These are phyloP conservation scores for Aspergillus neoniger DNA, from an alignment of 2,329 filamentous ascomycete species.

Conservation along the genomic window DNA sequence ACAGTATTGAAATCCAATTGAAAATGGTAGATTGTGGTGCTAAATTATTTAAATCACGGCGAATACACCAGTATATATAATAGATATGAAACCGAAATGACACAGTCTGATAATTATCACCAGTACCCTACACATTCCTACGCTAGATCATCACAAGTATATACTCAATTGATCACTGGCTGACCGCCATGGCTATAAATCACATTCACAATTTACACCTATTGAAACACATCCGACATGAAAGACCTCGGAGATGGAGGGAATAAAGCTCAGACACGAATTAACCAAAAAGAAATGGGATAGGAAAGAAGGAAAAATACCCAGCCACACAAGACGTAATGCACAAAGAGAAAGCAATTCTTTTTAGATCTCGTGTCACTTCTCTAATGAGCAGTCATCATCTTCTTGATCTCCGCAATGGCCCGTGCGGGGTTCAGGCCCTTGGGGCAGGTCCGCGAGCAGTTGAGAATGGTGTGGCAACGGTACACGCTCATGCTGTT, in stretches of 20 bases:
- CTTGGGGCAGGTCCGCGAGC: conserved; percentile 96
- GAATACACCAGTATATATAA: too few species aligned
- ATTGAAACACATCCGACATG: conserved; percentile 29
- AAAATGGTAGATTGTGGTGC: too few species aligned
- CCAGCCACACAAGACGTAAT: conserved; percentile 12
- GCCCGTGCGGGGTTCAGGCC: conserved; percentile 93
- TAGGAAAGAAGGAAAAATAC: conserved; percentile 2
- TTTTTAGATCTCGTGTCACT: conserved; percentile 13
- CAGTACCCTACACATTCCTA: too few species aligned
- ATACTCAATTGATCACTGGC: conserved; percentile 10
- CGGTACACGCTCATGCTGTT: conserved; percentile 99
- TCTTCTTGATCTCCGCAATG: conserved; percentile 98
- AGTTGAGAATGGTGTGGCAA: conserved; percentile 99
- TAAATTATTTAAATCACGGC: too few species aligned
- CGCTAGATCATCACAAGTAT: background rate
- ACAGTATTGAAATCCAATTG: too few species aligned
- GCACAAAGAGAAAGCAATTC: conserved; percentile 16
- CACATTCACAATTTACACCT: conserved; percentile 33
- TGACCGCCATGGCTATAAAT: conserved; percentile 14
- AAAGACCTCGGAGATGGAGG: conserved; percentile 27
- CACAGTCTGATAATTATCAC: too few species aligned
- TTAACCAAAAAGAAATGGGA: conserved; percentile 5
- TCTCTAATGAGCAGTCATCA: conserved; percentile 63
- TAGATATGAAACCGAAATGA: too few species aligned
- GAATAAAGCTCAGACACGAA: conserved; percentile 24